phyloP scores from a whole-genome alignment of 352 stramenopile genomes.

The Phytophthora pinifolia region DNA sequence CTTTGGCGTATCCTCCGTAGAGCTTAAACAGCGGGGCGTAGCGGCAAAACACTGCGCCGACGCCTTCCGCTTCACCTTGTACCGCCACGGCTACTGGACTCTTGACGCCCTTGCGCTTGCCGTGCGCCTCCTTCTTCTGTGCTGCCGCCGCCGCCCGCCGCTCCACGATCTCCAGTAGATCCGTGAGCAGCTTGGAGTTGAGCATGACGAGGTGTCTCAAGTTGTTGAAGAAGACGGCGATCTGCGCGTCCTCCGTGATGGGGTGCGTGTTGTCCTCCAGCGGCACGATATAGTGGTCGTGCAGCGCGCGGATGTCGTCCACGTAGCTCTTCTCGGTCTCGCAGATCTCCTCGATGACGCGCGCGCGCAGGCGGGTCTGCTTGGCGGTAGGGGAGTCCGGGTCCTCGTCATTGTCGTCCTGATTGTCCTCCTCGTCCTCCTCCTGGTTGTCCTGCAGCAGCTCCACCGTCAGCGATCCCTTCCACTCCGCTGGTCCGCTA shows the following conservation, averaged over 20 bases:
- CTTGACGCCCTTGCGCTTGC: slow-evolving; percentile 31
- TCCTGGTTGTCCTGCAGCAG: slow-evolving; percentile 30
- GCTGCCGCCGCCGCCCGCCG: slow-evolving; percentile 16
- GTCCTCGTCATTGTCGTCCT: slow-evolving; percentile 22
- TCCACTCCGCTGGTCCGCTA: slow-evolving; percentile 15
- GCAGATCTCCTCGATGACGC: slow-evolving; percentile 83
- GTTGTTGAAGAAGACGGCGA: slow-evolving; percentile 89
- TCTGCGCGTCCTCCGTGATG: slow-evolving; percentile 83
- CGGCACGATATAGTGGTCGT: slow-evolving; percentile 81
- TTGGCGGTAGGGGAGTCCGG: slow-evolving; percentile 24
- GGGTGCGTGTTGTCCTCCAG: slow-evolving; percentile 76
- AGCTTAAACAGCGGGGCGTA: slow-evolving; percentile 85
- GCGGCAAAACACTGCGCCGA: slow-evolving; percentile 78
- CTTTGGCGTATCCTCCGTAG: slow-evolving; percentile 82
- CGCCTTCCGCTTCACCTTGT: slow-evolving; percentile 35
- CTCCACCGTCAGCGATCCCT: slow-evolving; percentile 22
- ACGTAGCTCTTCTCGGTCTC: slow-evolving; percentile 80
- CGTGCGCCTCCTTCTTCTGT: slow-evolving; percentile 7
- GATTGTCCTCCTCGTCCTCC: slow-evolving; percentile 23
- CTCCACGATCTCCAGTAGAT: slow-evolving; percentile 64
- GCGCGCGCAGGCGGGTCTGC: slow-evolving; percentile 30
- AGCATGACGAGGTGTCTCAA: slow-evolving; percentile 80
- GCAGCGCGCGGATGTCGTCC: slow-evolving; percentile 66
- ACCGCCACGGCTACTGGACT: slow-evolving; percentile 35
- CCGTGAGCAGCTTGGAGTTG: slow-evolving; percentile 81